Percentiles rank a stretch among this genome's conserved stretches.
phyloP scores from a whole-genome alignment of 495 filamentous ascomycete genomes.

The Lentithecium fluviatile region DNA sequence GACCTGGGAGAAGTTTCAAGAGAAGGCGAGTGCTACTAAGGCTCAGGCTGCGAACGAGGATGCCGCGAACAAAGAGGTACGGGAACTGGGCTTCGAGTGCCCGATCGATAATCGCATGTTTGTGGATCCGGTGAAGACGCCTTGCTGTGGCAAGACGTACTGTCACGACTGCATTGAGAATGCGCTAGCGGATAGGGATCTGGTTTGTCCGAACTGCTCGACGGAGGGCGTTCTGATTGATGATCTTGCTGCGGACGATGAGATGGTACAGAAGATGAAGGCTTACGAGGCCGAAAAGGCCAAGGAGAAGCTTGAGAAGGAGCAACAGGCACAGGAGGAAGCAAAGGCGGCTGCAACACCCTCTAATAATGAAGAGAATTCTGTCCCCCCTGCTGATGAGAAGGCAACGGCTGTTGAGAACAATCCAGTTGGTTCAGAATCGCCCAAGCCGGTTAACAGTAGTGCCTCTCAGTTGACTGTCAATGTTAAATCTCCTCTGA shows the following conservation, averaged over 20 bases:
- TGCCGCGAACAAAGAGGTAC: conserved; percentile 74
- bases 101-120: conserved; percentile 95
- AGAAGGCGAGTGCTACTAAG: conserved; percentile 78
- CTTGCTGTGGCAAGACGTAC: conserved; percentile 95
- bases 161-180: conserved; percentile 99
- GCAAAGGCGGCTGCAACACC: conserved; percentile 43
- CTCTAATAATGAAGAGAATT: conserved; percentile 26
- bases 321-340: conserved; percentile 46
- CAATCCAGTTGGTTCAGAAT: conserved; percentile 16
- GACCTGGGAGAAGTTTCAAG: conserved; percentile 94
- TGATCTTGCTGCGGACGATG: conserved; percentile 79
- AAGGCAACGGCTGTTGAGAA: conserved; percentile 22
- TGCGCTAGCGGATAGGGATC: conserved; percentile 95
- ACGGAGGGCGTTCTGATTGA: conserved; percentile 89
- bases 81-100: conserved; percentile 86
- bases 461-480: conserved; percentile 3
- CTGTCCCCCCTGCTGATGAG: conserved; percentile 19
- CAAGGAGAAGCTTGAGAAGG: conserved; percentile 60
- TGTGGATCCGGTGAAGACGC: conserved; percentile 95
- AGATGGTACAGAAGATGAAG: conserved; percentile 72
- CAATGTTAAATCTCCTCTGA: conserved; percentile 19
- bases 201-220: conserved; percentile 88
- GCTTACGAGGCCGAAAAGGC: conserved; percentile 72
- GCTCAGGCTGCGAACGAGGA: conserved; percentile 70
- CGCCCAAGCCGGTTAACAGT: conserved; percentile 24